Evolutionary conservation across 1,139 yeast genomes (phyloP).

Genomic region (Geotrichum klebahnii): DNA sequence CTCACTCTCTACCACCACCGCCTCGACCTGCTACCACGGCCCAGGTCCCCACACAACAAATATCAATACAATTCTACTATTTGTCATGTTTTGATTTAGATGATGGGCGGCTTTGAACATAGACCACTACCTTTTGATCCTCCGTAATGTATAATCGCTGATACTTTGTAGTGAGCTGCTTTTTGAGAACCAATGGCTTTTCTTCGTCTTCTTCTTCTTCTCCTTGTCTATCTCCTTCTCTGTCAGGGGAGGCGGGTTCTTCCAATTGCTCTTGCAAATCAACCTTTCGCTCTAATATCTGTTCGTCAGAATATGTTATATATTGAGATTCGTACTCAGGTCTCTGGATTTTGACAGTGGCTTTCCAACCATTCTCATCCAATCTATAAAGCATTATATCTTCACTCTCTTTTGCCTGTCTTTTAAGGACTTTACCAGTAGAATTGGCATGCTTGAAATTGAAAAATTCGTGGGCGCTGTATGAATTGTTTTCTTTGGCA

Average conservation of each 20-base stretch:
- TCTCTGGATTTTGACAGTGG: conserved; percentile 14
- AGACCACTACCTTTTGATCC: conserved; percentile 15
- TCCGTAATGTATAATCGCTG: conserved; percentile 9
- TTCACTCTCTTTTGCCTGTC: background rate
- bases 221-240: background rate
- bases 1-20: no score
- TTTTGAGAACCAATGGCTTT: conserved; percentile 16
- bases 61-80: no score
- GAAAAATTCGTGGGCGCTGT: conserved; percentile 17
- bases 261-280: conserved; percentile 14
- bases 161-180: conserved; percentile 10
- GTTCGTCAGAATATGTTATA: conserved; percentile 17
- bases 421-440: background rate
- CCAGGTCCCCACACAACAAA: no score
- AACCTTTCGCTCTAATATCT: conserved; percentile 18
- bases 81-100: no score
- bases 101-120: conserved; percentile 17
- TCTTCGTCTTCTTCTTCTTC: conserved; percentile 16
- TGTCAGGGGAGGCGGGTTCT: background rate
- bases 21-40: no score
- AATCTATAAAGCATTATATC: conserved; percentile 15
- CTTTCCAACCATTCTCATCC: conserved; percentile 19
- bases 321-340: conserved; percentile 12
- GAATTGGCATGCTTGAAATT: conserved; percentile 5
- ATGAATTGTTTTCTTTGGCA: conserved; percentile 10